These are phyloP conservation scores for Globisporangium abappressorium DNA, from an alignment of 352 stramenopile species.

Conservation along the genomic window DNA sequence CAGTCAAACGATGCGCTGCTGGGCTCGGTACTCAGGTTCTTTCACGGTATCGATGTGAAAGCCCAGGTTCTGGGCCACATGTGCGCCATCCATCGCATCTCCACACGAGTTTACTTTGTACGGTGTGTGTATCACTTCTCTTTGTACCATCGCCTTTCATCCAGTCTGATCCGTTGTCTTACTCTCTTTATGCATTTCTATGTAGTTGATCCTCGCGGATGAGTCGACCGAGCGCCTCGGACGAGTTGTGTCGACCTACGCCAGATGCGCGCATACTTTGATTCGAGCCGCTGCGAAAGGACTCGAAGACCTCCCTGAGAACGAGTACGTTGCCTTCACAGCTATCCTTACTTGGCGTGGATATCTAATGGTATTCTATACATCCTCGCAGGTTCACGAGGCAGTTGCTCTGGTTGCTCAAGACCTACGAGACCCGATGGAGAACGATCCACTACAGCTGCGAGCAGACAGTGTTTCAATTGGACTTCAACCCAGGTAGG, in stretches of 20 bases:
- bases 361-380: too few relatives aligned
- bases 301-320: slow-evolving; percentile 17
- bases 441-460: slow-evolving; percentile 37
- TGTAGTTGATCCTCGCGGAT: slow-evolving; percentile 39
- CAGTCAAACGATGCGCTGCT: not conserved
- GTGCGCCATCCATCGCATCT: slow-evolving; percentile 28
- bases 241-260: slow-evolving; percentile 34
- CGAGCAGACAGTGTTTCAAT: slow-evolving; percentile 44
- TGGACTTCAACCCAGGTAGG: slow-evolving; percentile 47
- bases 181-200: not conserved
- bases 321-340: slow-evolving; percentile 14
- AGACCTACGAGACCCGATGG: slow-evolving; percentile 45
- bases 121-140: not conserved
- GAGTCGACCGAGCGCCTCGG: slow-evolving; percentile 34
- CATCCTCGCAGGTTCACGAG: slow-evolving; percentile 26
- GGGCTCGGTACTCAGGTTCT: slow-evolving; percentile 4
- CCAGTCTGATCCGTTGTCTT: not conserved
- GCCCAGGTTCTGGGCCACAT: slow-evolving; percentile 17
- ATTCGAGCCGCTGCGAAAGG: slow-evolving; percentile 8
- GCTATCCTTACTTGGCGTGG: too few relatives aligned
- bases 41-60: slow-evolving; percentile 13
- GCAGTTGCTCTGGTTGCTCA: slow-evolving; percentile 39
- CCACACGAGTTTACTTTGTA: slow-evolving; percentile 17
- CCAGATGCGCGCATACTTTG: slow-evolving; percentile 34
- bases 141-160: not conserved